phyloP scores from a whole-genome alignment of 306 rosid species.

The Vigna mungo region DNA sequence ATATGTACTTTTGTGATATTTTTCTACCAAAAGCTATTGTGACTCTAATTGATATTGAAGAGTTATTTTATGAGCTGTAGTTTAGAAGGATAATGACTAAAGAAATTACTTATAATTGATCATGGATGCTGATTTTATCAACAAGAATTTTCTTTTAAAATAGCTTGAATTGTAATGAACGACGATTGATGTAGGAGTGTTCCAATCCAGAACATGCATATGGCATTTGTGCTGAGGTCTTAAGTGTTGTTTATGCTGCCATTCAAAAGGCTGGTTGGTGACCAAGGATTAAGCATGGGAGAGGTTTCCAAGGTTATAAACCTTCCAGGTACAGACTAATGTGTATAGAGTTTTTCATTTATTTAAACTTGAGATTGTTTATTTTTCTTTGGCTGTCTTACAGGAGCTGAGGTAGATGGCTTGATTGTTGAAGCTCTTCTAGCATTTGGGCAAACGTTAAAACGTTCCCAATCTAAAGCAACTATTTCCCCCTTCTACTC shows the following conservation, averaged over 20 bases:
- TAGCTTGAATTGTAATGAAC: not conserved
- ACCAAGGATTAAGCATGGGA: slow-evolving; percentile 81
- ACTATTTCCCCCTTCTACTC: not conserved
- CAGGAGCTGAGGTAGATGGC: slow-evolving; percentile 70
- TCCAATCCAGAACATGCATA: slow-evolving; percentile 53
- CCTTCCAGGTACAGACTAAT: slow-evolving; percentile 64
- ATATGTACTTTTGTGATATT: not conserved
- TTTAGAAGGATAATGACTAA: not conserved
- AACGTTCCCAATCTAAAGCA: slow-evolving; percentile 54
- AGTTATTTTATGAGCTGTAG: not conserved
- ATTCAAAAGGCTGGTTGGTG: slow-evolving; percentile 58
- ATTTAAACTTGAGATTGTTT: slow-evolving; percentile 29
- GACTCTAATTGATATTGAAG: slow-evolving; percentile 6
- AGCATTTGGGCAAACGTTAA: slow-evolving; percentile 70
- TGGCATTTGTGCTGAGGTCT: slow-evolving; percentile 63
- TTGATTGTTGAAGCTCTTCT: slow-evolving; percentile 78
- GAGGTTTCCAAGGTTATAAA: slow-evolving; percentile 70
- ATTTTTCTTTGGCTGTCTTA: slow-evolving; percentile 40
- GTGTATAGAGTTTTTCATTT: not conserved
- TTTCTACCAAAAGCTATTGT: not conserved
- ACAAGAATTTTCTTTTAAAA: not conserved
- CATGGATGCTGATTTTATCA: not conserved
- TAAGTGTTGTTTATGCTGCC: slow-evolving; percentile 68
- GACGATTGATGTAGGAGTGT: slow-evolving; percentile 49
- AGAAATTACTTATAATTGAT: not conserved